Evolutionary conservation across 2,329 filamentous ascomycete genomes (phyloP), one percentile per base, ranked within the genome.

Genomic region (Cordyceps cicadae): DNA sequence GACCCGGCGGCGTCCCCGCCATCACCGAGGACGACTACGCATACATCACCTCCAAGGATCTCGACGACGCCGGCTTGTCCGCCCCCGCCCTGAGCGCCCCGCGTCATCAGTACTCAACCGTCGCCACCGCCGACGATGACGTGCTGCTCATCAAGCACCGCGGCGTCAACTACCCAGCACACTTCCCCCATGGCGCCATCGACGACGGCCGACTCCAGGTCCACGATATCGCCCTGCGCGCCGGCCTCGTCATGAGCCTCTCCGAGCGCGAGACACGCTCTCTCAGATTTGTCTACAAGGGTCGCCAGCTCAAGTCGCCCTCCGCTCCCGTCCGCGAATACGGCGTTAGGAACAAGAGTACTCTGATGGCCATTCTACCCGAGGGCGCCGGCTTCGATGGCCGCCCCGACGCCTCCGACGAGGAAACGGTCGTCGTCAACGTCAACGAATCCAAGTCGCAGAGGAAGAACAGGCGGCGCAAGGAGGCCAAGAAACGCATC

Each of bases 41-140:
- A 70, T 92, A 93, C 76, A 92, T 92, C 70, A 91, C 88, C n/a
- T 86, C 86, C 32, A 84, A 89, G 67, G 88, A 92, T 68, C 72
- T 92, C 45, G 79, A 83, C 63, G 73, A 76, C 41, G 72, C 72
- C 29, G 72, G 69, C 63, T 66, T 70, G 64, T 71, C 72, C 69
- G 70, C 49, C 14, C n/a, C 57, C 9, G 39, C 15, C 43, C 14
- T 19, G 15, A 45, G 43, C 17, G 8, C 46, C 3, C 66, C 71
- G 68, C n/a, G 78, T 80, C 63, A 75, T 78, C 46, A 55, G 68
- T 71, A 48, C 70, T 68, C 54, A 50, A 71, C 69, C 62, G 70
- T 68, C 46, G 74, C 70, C 5, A 29, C 29, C 64, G 86, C 21
- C 19, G 32, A 89, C 64, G 88, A 89, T 63, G 89, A 92, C 68